These are phyloP conservation scores for Marasmius fiardii DNA, from an alignment of 1,284 basidiomycete species.

Conservation along the genomic window DNA sequence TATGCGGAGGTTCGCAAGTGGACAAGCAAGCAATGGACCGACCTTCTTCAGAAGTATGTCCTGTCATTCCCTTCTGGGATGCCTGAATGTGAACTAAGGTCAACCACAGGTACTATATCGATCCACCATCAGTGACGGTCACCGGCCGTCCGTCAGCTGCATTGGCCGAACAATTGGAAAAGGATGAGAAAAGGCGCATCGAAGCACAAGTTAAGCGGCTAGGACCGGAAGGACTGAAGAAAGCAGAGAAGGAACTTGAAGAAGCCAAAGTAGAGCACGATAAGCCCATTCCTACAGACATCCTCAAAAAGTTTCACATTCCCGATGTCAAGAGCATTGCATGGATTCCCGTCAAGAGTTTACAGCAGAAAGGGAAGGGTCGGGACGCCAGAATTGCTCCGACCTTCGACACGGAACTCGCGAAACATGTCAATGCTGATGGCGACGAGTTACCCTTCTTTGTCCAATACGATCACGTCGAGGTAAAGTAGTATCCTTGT, in stretches of 20 bases:
- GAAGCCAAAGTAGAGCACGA: slow-evolving; percentile 89
- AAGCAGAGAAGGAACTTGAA: slow-evolving; percentile 69
- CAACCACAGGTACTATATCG: slow-evolving; percentile 69
- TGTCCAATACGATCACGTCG: slow-evolving; percentile 87
- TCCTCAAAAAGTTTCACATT: slow-evolving; percentile 83
- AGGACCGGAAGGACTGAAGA: slow-evolving; percentile 80
- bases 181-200: slow-evolving; percentile 79
- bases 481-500: slow-evolving; percentile 45
- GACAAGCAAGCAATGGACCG: slow-evolving; percentile 77
- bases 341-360: slow-evolving; percentile 92
- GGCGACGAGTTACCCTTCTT: slow-evolving; percentile 78
- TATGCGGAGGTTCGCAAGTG: slow-evolving; percentile 70
- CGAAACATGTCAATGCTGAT: slow-evolving; percentile 71
- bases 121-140: slow-evolving; percentile 69
- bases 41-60: slow-evolving; percentile 74
- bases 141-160: slow-evolving; percentile 86
- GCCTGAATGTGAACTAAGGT: slow-evolving; percentile 8
- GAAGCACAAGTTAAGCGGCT: slow-evolving; percentile 68
- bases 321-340: slow-evolving; percentile 87
- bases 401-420: slow-evolving; percentile 40
- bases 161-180: slow-evolving; percentile 82
- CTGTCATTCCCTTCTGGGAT: background rate
- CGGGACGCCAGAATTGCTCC: slow-evolving; percentile 25
- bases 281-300: slow-evolving; percentile 74
- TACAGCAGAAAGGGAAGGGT: slow-evolving; percentile 58